Conservation (phyloP, 306 rosid genomes). For the Oemleria cerasiformis region DNA sequence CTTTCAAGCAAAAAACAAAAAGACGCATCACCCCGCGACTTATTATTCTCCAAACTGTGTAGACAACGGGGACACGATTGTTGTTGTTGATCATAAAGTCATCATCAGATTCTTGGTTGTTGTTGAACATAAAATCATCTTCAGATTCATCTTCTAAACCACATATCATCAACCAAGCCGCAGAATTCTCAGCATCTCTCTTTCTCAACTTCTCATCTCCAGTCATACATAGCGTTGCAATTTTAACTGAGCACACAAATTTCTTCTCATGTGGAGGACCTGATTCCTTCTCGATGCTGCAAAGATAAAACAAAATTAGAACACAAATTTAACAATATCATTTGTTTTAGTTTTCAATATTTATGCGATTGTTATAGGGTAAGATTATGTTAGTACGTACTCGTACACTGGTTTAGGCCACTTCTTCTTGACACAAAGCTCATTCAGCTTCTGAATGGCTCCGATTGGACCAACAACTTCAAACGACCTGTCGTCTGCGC, state of each 20-base stretch:
- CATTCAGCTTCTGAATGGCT: constrained; percentile 48
- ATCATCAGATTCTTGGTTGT: not conserved
- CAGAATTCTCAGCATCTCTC: constrained; percentile 62
- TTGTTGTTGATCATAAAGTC: too few relatives aligned
- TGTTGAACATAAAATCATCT: not conserved
- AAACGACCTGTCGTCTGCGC: not conserved
- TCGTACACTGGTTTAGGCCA: constrained; percentile 53
- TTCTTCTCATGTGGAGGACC: constrained; percentile 64
- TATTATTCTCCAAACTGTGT: not conserved
- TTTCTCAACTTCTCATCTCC: constrained; percentile 45
- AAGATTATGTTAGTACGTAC: constrained; percentile 26
- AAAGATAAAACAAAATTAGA: not conserved
- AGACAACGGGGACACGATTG: not conserved
- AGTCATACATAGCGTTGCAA: constrained; percentile 31
- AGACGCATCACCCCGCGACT: not conserved
- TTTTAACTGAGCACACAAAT: constrained; percentile 42
- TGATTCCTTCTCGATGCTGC: constrained; percentile 47
- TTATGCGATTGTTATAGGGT: too few relatives aligned
- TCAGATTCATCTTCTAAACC: constrained; percentile 26
- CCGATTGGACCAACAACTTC: not conserved
- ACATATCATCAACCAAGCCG: constrained; percentile 61
- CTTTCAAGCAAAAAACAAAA: not conserved
- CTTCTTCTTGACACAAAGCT: constrained; percentile 43
- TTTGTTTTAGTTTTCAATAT: too few relatives aligned
- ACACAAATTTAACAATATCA: too few relatives aligned